Conservation (phyloP, 768 basidiomycete species). For the Cystobasidium onofrii region DNA sequence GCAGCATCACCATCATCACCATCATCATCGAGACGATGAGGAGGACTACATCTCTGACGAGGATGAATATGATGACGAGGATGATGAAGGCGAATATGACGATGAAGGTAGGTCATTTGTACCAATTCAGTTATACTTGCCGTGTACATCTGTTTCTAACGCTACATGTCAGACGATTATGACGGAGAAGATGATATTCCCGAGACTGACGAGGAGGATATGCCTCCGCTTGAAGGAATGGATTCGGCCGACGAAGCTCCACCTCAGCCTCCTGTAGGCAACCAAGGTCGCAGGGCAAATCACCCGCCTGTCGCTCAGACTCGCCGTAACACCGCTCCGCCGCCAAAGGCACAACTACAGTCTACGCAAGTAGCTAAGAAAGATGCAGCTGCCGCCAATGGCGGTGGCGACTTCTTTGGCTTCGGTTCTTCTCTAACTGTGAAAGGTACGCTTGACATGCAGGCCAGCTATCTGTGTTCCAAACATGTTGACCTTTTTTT, state of each 20-base stretch:
- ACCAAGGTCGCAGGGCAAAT: neutral
- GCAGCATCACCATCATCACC: constrained; percentile 44
- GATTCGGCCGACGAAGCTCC: constrained; percentile 11
- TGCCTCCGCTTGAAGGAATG: constrained; percentile 31
- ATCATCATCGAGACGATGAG: constrained; percentile 54
- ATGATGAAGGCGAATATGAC: constrained; percentile 56
- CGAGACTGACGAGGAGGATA: constrained; percentile 26
- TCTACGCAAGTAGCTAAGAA: constrained; percentile 14
- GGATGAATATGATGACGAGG: constrained; percentile 57
- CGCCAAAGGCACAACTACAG: neutral
- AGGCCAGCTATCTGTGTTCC: neutral
- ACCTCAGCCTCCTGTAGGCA: constrained; percentile 32
- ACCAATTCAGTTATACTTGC: neutral
- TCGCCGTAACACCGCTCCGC: constrained; percentile 20
- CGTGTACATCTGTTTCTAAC: neutral
- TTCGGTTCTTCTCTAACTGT: constrained; percentile 77
- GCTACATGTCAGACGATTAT: constrained; percentile 4
- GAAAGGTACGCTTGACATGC: constrained; percentile 44
- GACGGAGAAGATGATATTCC: constrained; percentile 39
- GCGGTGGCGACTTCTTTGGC: constrained; percentile 57
- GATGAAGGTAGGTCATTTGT: constrained; percentile 36
- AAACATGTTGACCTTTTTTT: constrained; percentile 43
- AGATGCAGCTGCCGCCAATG: constrained; percentile 28
- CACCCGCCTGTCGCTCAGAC: neutral
- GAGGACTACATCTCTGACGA: constrained; percentile 55